Base-by-base conservation (phyloP, 805 yeast genomes). In the Candida schatavii region DNA sequence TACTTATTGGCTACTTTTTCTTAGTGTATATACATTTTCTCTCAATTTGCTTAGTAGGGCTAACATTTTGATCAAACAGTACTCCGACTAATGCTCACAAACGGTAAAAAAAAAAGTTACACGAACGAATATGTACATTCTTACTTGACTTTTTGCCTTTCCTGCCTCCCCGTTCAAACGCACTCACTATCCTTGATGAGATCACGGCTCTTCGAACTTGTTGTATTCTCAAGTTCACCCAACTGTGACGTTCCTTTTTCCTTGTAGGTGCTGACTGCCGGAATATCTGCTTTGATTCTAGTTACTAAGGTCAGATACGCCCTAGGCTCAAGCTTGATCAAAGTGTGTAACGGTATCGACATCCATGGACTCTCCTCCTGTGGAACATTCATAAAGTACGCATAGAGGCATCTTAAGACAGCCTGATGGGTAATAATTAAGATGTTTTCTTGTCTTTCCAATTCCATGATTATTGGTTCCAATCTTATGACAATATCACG, bases 351-450 rank as follows among this genome's bases (percentile, higher is more conserved):
- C 4, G 99, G 99, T 45, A 93, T 95, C 30, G 95, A 88, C 96
- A 93, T 89, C 99, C 99, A 93, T 4, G 99, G 99, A 44, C 90
- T 80, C 61, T 88, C 91, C 54, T 91, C 97, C 62, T 91, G 98
- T 3, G 97, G 97, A 15, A 93, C 95, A 59, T 93, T 91, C 98
- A 93, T 93, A 59, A 90, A 93, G 64, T 93, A 93, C 5, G 99
- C 98, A 64, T 93, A 93, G 40, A 93, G 83, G 59, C 99, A 93
- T 55, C 99, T 78, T 50, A 93, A 72, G 9, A 93, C 98, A 0
- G 98, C 98, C 66, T 93, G 99, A 62, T 93, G 99, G 3, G 99
- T 93, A 33, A 93, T 93, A 46, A 93, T 91, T 59, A 93, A 73
- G 39, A 93, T 89, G 61, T 93, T 90, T 55, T 93, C 98, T 65